Evolutionary conservation across 2,329 filamentous ascomycete species (phyloP).

Genomic region (Ceratocystis colombiana): DNA sequence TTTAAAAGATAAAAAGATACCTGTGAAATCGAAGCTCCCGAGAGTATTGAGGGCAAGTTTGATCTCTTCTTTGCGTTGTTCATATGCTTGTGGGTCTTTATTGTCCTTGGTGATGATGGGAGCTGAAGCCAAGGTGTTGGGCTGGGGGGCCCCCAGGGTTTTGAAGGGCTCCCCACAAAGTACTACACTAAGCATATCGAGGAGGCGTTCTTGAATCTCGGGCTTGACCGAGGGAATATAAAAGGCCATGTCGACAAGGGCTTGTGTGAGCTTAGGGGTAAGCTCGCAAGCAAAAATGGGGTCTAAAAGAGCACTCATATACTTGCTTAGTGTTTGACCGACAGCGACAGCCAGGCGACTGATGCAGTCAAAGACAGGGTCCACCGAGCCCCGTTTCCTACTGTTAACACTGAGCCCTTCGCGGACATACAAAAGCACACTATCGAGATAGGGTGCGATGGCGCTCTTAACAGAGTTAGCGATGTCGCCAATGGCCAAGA

Average conservation of each 20-base stretch:
- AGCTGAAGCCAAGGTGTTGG: constrained; percentile 67
- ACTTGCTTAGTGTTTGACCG: constrained; percentile 93
- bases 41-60: constrained; percentile 88
- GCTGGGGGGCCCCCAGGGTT: constrained; percentile 77
- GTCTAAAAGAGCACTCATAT: constrained; percentile 90
- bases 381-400: constrained; percentile 51
- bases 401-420: constrained; percentile 80
- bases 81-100: constrained; percentile 71
- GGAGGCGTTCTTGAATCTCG: constrained; percentile 82
- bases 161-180: constrained; percentile 87
- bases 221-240: constrained; percentile 93
- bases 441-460: constrained; percentile 89
- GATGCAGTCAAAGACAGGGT: constrained; percentile 92
- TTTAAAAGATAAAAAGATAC: constrained; percentile 16
- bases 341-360: constrained; percentile 93
- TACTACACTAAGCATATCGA: constrained; percentile 91
- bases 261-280: constrained; percentile 86
- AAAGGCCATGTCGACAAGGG: constrained; percentile 95
- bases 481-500: constrained; percentile 90
- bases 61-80: constrained; percentile 73
- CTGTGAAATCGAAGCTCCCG: constrained; percentile 90
- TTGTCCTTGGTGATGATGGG: constrained; percentile 79
- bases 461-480: constrained; percentile 92
- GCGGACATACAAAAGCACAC: constrained; percentile 84
- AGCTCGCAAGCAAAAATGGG: constrained; percentile 95